Base-by-base conservation (phyloP, 2,329 filamentous ascomycete genomes). In the Monilinia polystroma region DNA sequence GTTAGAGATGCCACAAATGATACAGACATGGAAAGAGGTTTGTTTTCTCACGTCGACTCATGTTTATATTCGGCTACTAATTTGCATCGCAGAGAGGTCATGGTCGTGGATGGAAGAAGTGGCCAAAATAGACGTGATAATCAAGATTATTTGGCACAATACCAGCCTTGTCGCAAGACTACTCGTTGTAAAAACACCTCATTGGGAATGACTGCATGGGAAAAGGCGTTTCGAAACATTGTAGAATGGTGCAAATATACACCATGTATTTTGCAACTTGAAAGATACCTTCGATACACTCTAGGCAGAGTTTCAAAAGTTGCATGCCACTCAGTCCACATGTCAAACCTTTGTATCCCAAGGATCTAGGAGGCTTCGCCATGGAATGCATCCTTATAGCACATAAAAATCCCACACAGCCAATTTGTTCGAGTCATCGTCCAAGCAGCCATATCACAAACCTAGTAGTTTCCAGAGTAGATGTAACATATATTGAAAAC, bases 11-110 rank as follows among this genome's bases (percentile, higher is more conserved):
- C 93, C 94, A 70, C 87, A 90, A 75, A 86, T 98, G 81, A 91
- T 99, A 78, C 87, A 90, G 79, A 84, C 90, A 78, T 99, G 94
- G 95, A 97, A 97, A 81, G 88, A 90, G 86, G 91, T 95, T 81
- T 77, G 87, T 80, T 67, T 62, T 65, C 20, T 47, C 23, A 16
- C 51, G 23, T 20, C 16, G 10, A 56, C 2, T 12, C 47, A 51
- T 2, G 26, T 14, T n/a, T 45, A 26, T 62, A 23, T 32, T 65
- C 63, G 62, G 32, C 64, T 68, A 73, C 79, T 83, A 78, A 82
- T 74, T 10, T 26, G 38, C 69, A 66, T 35, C 70, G 73, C 75
- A 89, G 85, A 83, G 82, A 81, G 89, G 89, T 71, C 89, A 91
- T 78, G 89, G 89, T 73, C 81, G 87, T 77, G 87, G 88, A 55